Conservation (phyloP, 2,329 filamentous ascomycete species). For the Colletotrichum karsti region DNA sequence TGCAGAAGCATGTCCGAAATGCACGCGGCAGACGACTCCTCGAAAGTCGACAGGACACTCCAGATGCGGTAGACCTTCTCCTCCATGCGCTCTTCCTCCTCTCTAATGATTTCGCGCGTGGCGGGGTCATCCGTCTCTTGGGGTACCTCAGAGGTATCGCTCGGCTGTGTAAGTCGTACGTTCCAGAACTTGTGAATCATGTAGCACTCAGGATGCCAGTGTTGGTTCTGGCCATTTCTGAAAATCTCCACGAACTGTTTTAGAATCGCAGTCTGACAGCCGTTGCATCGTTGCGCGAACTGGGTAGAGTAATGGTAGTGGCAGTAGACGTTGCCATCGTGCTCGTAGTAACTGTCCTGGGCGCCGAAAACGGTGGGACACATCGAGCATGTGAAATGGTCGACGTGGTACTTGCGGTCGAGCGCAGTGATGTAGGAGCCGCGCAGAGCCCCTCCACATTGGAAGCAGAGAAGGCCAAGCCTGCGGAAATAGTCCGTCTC, state of each 20-base stretch:
- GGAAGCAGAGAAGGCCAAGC: slow-evolving; percentile 88
- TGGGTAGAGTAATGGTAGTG: slow-evolving; percentile 99
- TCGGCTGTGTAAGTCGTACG: slow-evolving; percentile 78
- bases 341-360: slow-evolving; percentile 98
- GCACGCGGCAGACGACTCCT: slow-evolving; percentile 96
- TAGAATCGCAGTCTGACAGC: slow-evolving; percentile 94
- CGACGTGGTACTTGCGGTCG: slow-evolving; percentile 98
- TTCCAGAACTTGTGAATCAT: slow-evolving; percentile 99
- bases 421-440: slow-evolving; percentile 98
- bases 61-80: slow-evolving; percentile 98
- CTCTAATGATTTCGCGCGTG: slow-evolving; percentile 78
- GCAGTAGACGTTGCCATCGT: slow-evolving; percentile 95
- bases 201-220: slow-evolving; percentile 99
- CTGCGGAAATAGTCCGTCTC: slow-evolving; percentile 98
- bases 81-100: slow-evolving; percentile 93
- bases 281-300: slow-evolving; percentile 95
- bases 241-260: slow-evolving; percentile 99
- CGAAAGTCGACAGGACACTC: slow-evolving; percentile 96
- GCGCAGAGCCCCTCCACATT: slow-evolving; percentile 90
- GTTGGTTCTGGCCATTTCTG: slow-evolving; percentile 96
- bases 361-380: slow-evolving; percentile 98
- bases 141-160: slow-evolving; percentile 55
- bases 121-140: slow-evolving; percentile 61
- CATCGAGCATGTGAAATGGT: slow-evolving; percentile 97
- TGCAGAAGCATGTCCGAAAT: slow-evolving; percentile 99